Conservation (phyloP, 2,329 filamentous ascomycete species). For the Massarina eburnea region DNA sequence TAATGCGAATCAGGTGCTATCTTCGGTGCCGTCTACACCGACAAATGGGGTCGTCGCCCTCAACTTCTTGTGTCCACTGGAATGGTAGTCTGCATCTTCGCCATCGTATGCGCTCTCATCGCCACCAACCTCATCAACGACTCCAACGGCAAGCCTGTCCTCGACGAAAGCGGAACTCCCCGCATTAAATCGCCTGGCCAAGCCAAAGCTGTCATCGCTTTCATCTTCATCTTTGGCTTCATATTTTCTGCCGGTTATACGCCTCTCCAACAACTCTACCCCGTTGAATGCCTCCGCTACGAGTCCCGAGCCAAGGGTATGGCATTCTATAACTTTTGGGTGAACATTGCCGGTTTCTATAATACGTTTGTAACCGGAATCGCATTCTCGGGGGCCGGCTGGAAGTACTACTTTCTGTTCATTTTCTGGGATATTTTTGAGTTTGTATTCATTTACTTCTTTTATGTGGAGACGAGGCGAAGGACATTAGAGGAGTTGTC, state of each 20-base stretch:
- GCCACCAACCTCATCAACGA: conserved; percentile 41
- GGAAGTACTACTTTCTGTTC: conserved; percentile 47
- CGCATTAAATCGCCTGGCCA: conserved; percentile 38
- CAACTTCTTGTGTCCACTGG: conserved; percentile 49
- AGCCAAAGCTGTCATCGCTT: conserved; percentile 46
- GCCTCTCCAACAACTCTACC: conserved; percentile 51
- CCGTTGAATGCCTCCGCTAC: conserved; percentile 53
- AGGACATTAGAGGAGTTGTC: conserved; percentile 51
- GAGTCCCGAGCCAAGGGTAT: conserved; percentile 53
- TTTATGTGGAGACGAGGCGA: conserved; percentile 42
- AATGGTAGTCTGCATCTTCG: conserved; percentile 45
- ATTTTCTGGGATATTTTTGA: conserved; percentile 48
- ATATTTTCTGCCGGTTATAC: conserved; percentile 45
- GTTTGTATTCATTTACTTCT: conserved; percentile 43
- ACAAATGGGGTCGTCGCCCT: conserved; percentile 51
- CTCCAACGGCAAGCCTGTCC: conserved; percentile 22
- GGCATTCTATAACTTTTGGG: conserved; percentile 51
- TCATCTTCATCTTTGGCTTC: conserved; percentile 50
- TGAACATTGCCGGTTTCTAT: conserved; percentile 49
- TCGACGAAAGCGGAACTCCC: conserved; percentile 29
- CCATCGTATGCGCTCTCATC: conserved; percentile 46
- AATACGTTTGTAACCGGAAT: conserved; percentile 51
- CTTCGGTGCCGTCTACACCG: conserved; percentile 50
- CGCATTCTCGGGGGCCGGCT: conserved; percentile 40
- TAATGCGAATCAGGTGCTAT: conserved; percentile 33